A percentile compares a stretch with the other conserved stretches of the same genome.
phyloP scores from a whole-genome alignment of 2,329 filamentous ascomycete genomes.

The Fusarium floridanum region DNA sequence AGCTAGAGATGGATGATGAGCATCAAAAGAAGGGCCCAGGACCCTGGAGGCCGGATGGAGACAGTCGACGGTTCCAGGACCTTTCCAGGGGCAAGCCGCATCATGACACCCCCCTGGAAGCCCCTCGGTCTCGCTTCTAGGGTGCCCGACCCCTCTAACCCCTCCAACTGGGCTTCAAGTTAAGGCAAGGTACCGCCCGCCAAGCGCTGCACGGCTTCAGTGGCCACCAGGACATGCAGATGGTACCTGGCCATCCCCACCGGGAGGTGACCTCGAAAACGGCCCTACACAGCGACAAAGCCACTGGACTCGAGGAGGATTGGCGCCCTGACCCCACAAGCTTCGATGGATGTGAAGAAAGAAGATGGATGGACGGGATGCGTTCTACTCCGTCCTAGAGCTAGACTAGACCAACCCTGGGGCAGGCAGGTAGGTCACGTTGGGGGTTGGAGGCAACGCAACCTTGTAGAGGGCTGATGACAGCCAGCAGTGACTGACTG shows the following conservation, averaged over 20 bases:
- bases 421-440: slow-evolving; percentile 31
- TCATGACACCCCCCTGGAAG: slow-evolving; percentile 8
- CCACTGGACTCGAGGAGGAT: slow-evolving; percentile 27
- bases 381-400: neutral
- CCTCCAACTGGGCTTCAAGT: slow-evolving; percentile 19
- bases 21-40: slow-evolving; percentile 11
- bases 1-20: slow-evolving; percentile 2
- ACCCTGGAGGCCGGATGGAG: slow-evolving; percentile 14
- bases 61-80: slow-evolving; percentile 1
- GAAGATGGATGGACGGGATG: slow-evolving; percentile 1
- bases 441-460: slow-evolving; percentile 42
- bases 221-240: slow-evolving; percentile 26
- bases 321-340: slow-evolving; percentile 40
- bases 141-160: neutral
- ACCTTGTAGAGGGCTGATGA: slow-evolving; percentile 11
- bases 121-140: slow-evolving; percentile 6
- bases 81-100: slow-evolving; percentile 15
- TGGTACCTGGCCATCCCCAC: slow-evolving; percentile 30
- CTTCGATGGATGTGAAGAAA: slow-evolving; percentile 27
- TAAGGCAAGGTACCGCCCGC: slow-evolving; percentile 36
- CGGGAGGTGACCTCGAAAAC: slow-evolving; percentile 28
- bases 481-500: neutral
- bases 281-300: slow-evolving; percentile 32
- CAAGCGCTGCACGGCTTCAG: slow-evolving; percentile 13
- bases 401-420: slow-evolving; percentile 17